Evolutionary conservation across 768 basidiomycete species (phyloP).

Genomic region (Mycena galericulata): DNA sequence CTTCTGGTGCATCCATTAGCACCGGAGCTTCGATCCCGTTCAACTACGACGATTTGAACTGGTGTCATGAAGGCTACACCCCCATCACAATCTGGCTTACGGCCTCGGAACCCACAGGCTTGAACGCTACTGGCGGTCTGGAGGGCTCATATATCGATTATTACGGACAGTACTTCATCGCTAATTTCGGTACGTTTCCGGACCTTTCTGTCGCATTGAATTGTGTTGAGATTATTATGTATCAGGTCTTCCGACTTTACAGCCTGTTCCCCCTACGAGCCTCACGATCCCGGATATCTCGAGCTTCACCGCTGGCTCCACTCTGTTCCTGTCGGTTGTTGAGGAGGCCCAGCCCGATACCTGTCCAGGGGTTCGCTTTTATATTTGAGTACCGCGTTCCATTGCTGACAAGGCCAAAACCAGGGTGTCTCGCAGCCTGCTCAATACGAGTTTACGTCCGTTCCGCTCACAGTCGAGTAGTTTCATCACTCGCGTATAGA

Average conservation of each 20-base stretch:
- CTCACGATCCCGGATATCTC: slow-evolving; percentile 21
- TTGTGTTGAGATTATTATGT: no score
- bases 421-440: no score
- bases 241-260: no score
- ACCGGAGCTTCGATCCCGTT: slow-evolving; percentile 6
- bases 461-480: no score
- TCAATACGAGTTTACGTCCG: no score
- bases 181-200: slow-evolving; percentile 1
- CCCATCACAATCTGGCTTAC: slow-evolving; percentile 16
- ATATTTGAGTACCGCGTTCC: background rate
- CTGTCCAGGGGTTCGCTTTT: slow-evolving; percentile 13
- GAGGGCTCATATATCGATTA: slow-evolving; percentile 1
- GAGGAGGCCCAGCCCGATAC: slow-evolving; percentile 9
- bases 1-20: background rate
- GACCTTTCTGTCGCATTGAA: no score
- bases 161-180: slow-evolving; percentile 4
- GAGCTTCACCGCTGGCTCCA: slow-evolving; percentile 1
- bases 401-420: background rate
- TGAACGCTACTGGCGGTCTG: slow-evolving; percentile 12
- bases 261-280: slow-evolving; percentile 13
- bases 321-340: slow-evolving; percentile 12
- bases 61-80: slow-evolving; percentile 19
- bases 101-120: background rate
- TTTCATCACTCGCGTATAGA: no score
- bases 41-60: slow-evolving; percentile 5